Evolutionary conservation across 2,329 filamentous ascomycete genomes (phyloP).

Genomic region (Cercospora sp.): DNA sequence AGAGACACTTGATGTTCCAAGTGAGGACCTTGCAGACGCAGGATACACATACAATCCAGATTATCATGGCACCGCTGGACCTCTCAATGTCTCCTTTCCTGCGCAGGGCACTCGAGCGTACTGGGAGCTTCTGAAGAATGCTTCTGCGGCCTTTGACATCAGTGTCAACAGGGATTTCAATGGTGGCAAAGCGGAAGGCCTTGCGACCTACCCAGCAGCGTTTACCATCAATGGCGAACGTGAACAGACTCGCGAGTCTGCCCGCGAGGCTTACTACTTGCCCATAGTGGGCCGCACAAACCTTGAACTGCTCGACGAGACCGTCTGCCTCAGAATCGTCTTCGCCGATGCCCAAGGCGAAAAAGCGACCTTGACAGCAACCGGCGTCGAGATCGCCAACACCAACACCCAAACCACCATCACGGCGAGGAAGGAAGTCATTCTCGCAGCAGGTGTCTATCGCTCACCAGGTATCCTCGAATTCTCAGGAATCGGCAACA

Average conservation of each 20-base stretch:
- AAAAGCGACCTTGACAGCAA: conserved; percentile 61
- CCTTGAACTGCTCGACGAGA: conserved; percentile 47
- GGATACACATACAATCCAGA: conserved; percentile 15
- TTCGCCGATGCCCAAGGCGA: conserved; percentile 43
- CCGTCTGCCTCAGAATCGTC: conserved; percentile 38
- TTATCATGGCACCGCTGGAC: conserved; percentile 22
- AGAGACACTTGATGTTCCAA: conserved; percentile 11
- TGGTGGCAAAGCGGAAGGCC: conserved; percentile 48
- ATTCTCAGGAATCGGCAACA: conserved; percentile 60
- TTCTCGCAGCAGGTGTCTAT: conserved; percentile 52
- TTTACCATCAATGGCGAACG: conserved; percentile 43
- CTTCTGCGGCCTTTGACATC: conserved; percentile 41
- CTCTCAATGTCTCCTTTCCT: conserved; percentile 22
- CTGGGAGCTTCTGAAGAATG: conserved; percentile 39
- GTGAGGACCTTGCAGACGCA: conserved; percentile 2
- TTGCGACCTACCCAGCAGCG: conserved; percentile 43
- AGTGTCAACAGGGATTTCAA: conserved; percentile 48
- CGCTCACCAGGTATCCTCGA: conserved; percentile 59
- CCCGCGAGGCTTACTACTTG: conserved; percentile 51
- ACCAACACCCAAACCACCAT: conserved; percentile 44
- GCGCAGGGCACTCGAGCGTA: conserved; percentile 13
- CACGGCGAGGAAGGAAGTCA: conserved; percentile 25
- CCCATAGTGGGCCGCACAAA: conserved; percentile 46
- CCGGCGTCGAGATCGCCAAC: conserved; percentile 45
- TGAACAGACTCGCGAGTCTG: conserved; percentile 47